These are phyloP conservation scores for Hymenoscyphus albidus DNA, from an alignment of 2,329 filamentous ascomycete species.

Conservation along the genomic window DNA sequence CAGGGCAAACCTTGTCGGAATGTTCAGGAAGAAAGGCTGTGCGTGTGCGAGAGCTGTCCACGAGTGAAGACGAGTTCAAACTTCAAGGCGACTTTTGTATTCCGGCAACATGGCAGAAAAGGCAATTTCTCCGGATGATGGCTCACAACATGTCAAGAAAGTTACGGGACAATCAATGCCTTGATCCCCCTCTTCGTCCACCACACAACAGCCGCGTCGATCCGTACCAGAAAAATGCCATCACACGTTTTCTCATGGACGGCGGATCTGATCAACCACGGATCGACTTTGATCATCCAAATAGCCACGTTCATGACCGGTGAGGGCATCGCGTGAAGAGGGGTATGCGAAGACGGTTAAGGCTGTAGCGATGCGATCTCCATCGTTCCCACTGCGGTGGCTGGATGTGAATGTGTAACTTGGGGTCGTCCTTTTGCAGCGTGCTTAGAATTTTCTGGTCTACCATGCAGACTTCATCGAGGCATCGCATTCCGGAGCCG, in stretches of 20 bases:
- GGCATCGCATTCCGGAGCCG: no score
- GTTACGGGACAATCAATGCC: neutral
- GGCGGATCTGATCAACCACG: neutral
- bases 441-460: neutral
- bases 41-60: neutral
- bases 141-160: neutral
- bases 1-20: neutral
- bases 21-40: neutral
- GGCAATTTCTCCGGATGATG: constrained; percentile 1
- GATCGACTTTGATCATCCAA: neutral
- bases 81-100: neutral
- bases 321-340: neutral
- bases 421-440: neutral
- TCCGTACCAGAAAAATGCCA: neutral
- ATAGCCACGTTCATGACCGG: neutral
- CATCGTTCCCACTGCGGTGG: neutral
- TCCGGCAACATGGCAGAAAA: neutral
- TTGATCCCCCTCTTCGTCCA: neutral
- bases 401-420: neutral
- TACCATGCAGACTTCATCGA: no score
- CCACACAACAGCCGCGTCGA: neutral
- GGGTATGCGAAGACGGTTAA: neutral
- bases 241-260: constrained; percentile 1
- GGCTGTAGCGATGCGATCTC: constrained; percentile 4
- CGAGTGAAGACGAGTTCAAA: neutral